Base-by-base conservation (phyloP, 441 rosid species). In the Flueggea neowawraea region DNA sequence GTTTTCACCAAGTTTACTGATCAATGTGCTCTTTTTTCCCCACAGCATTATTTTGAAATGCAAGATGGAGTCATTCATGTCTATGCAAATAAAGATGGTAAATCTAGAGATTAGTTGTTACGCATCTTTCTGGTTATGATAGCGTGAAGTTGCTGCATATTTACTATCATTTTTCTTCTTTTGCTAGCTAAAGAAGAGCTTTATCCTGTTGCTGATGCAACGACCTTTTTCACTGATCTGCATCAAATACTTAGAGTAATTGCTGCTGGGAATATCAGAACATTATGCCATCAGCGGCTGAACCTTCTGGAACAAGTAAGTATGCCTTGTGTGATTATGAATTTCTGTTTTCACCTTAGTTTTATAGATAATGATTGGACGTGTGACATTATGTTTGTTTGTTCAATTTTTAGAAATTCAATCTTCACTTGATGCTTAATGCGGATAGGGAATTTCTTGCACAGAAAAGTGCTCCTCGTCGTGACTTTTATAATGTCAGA, bases 391-490 rank as follows among this genome's bases (percentile, higher is more conserved):
- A 17, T 55, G 49, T 28, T 48, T 44, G 6, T 61, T 51, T 57
- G 47, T 31, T 31, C 12, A n/a, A 12, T 61, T 39, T 66, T 72
- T 89, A 95, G 99, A 95, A 95, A 79, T 92, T 92, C 83, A 92
- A 88, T 69, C 98, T 95, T 62, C 99, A 95, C 79, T 81, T 95
- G 91, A 95, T 92, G 98, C 93, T 95, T 69, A 95, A 95, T 74
- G 88, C 99, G 74, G 99, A 95, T 69, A 80, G 79, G 79, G 99
- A 95, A 69, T 95, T 95, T 73, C 88, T 95, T 47, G 98, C 94
- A 65, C 99, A 95, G 78, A 95, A 95, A 73, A 95, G 99, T 77
- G 99, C 99, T 63, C 98, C 99, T 2, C 99, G 90, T 74, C 96
- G 99, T 55, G 99, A 95, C 78, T 95, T 95, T 49, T 95, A 95